These are phyloP conservation scores for Aspergillus egyptiacus DNA, from an alignment of 495 filamentous ascomycete genomes.

Conservation along the genomic window DNA sequence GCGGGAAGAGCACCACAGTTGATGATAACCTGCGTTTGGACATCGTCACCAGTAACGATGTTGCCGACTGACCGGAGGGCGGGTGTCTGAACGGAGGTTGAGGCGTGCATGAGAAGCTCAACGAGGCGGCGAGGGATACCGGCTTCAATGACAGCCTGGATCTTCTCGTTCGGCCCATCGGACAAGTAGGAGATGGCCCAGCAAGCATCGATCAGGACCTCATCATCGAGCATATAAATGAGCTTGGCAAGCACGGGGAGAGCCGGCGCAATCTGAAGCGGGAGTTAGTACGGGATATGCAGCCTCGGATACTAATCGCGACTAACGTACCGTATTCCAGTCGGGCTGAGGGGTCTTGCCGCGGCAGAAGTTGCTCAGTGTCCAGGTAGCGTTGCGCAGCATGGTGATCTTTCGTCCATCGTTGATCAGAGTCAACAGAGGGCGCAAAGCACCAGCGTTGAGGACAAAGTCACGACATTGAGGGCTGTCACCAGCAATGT, in stretches of 20 bases:
- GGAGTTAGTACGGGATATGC: conserved; percentile 15
- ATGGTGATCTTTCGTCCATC: conserved; percentile 99
- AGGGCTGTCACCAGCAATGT: conserved; percentile 98
- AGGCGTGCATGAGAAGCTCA: conserved; percentile 97
- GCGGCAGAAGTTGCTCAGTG: conserved; percentile 99
- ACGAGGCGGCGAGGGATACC: conserved; percentile 96
- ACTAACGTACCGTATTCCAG: conserved; percentile 72
- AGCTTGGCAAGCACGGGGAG: conserved; percentile 96
- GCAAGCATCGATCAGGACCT: conserved; percentile 98
- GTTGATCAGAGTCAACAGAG: conserved; percentile 79
- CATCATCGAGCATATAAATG: conserved; percentile 96
- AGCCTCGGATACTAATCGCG: not conserved
- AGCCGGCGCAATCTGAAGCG: conserved; percentile 76
- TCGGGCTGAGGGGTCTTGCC: conserved; percentile 99
- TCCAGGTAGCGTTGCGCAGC: conserved; percentile 99
- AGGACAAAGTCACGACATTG: conserved; percentile 95
- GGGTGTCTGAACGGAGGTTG: conserved; percentile 96
- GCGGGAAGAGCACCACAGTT: conserved; percentile 94
- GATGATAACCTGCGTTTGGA: conserved; percentile 99
- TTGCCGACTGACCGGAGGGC: conserved; percentile 97
- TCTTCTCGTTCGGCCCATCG: conserved; percentile 99
- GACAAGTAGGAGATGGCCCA: conserved; percentile 99
- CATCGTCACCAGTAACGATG: conserved; percentile 98
- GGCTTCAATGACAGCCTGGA: conserved; percentile 97
- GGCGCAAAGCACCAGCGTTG: conserved; percentile 79